Base-by-base conservation (phyloP, 257 asterid species). In the Petunia secreta region DNA sequence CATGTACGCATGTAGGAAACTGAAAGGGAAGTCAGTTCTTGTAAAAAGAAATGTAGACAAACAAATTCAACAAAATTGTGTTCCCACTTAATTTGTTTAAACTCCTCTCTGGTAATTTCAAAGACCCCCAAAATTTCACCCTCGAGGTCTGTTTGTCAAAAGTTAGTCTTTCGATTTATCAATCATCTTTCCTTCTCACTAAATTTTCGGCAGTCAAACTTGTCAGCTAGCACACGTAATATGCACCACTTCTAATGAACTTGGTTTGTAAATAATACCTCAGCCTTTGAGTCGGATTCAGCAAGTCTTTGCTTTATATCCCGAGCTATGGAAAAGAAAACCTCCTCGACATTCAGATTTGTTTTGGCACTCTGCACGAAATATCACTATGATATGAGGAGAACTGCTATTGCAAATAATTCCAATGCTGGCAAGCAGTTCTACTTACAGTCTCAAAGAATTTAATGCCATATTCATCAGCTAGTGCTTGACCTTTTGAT, bases 291-390 rank as follows among this genome's bases (percentile, higher is more conserved):
- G 86, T 94, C 97, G 25, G 93, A 83, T 82, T 92, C 95, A 63
- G 97, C 90, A 75, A 92, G 97, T 86, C 98, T 90, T 83, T 94
- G 96, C 87, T 94, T 94, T 59, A 94, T 92, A 88, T 94, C 98
- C 87, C 96, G 90, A 50, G 92, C 97, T 84, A 92, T 89, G 75
- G 98, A 91, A 90, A 94, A 94, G 93, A 94, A 94, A 85, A 94
- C 98, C 88, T 94, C 97, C 89, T 94, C 98, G 75, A 94, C 98
- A 3, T 94, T 94, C 96, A 92, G 77, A 89, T 94, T 94, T 64
- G 98, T 94, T 86, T 94, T 94, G 3, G 97, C 98, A 85, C 98
- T 94, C 97, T 94, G 93, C 88, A 86, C 75, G 58, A 80, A 62
- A 83, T 60, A 4, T 37, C 0, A 80, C 75, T 75, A 83, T 6